These are phyloP conservation scores for Amanita polypyramis DNA, from an alignment of 768 basidiomycete genomes.

Conservation along the genomic window DNA sequence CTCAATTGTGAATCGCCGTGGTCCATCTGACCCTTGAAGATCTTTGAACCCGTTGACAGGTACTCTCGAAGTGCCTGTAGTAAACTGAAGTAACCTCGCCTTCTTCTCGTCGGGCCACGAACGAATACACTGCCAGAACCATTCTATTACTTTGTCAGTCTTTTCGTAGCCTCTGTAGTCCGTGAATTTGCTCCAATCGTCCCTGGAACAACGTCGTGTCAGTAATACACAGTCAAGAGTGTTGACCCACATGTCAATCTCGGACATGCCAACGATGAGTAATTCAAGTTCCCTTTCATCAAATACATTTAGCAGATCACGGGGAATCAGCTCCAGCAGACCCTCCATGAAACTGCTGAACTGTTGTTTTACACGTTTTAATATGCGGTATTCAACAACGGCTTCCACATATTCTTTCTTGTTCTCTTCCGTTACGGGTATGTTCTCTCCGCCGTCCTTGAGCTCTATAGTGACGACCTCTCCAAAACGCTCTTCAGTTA, in stretches of 20 bases:
- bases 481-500: conserved; percentile 67
- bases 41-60: conserved; percentile 95
- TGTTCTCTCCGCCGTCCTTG: conserved; percentile 46
- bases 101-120: conserved; percentile 88
- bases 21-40: conserved; percentile 87
- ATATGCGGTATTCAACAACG: conserved; percentile 78
- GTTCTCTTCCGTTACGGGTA: conserved; percentile 63
- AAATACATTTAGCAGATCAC: conserved; percentile 79
- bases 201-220: conserved; percentile 28
- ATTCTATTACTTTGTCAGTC: conserved; percentile 81
- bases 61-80: conserved; percentile 75
- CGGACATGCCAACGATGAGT: conserved; percentile 87
- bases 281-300: conserved; percentile 87
- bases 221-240: background rate
- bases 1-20: conserved; percentile 88
- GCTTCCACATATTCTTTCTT: conserved; percentile 71
- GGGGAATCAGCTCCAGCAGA: conserved; percentile 73
- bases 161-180: conserved; percentile 86
- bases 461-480: conserved; percentile 61
- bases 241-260: conserved; percentile 67
- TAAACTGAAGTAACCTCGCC: conserved; percentile 79
- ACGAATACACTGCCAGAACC: conserved; percentile 93
- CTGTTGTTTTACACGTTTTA: conserved; percentile 72
- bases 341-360: conserved; percentile 82
- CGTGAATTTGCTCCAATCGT: conserved; percentile 91